Conservation (phyloP, 2,329 filamentous ascomycete genomes). For the Fonsecaea erecta region DNA sequence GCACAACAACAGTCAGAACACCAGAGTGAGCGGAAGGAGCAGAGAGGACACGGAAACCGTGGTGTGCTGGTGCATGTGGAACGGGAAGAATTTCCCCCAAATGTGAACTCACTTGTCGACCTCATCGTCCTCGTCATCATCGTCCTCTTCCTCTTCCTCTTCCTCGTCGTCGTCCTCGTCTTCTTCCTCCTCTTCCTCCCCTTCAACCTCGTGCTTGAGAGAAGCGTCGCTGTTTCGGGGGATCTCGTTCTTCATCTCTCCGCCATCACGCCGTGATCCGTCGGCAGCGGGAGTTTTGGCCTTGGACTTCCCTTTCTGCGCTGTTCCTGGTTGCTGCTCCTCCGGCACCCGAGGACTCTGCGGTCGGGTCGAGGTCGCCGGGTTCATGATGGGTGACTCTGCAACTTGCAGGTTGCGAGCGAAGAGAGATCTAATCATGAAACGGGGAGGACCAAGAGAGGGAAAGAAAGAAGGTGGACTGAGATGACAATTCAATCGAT, state of each 20-base stretch:
- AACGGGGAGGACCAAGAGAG: neutral
- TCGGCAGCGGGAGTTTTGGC: neutral
- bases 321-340: neutral
- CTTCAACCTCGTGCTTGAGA: neutral
- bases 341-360: neutral
- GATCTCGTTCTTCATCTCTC: neutral
- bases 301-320: neutral
- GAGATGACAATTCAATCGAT: neutral
- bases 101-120: conserved; percentile 30
- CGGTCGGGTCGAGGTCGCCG: neutral
- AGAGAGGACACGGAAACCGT: no score
- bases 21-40: neutral
- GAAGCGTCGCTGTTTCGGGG: neutral
- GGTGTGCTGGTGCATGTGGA: neutral
- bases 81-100: neutral
- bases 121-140: conserved; percentile 31
- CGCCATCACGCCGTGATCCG: neutral
- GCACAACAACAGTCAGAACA: neutral
- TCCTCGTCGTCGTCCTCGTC: conserved; percentile 21
- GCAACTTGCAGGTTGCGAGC: conserved; percentile 1
- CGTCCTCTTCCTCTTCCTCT: conserved; percentile 23
- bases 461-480: neutral
- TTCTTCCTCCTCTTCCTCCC: conserved; percentile 3
- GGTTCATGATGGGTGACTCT: neutral
- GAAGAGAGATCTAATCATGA: conserved; percentile 10